Conservation (phyloP, 805 yeast species). For the Priceomyces fermenticarens region DNA sequence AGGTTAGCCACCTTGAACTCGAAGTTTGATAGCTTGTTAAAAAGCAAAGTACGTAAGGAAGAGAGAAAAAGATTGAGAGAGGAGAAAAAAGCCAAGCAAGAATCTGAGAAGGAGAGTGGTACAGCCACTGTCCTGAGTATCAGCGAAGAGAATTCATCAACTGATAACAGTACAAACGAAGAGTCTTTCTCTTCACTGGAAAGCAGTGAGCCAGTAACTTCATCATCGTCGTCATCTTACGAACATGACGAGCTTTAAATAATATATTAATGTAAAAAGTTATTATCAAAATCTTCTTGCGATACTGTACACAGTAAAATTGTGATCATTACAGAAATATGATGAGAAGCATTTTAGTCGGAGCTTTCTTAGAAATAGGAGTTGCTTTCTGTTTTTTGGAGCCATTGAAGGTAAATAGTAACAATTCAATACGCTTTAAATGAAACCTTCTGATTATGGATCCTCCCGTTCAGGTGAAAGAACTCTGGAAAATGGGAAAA, state of each 20-base stretch:
- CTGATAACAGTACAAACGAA: slow-evolving; percentile 4
- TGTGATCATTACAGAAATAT: too few species aligned
- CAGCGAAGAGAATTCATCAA: slow-evolving; percentile 18
- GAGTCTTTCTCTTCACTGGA: not conserved
- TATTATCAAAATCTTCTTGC: not conserved
- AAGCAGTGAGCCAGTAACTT: too few species aligned
- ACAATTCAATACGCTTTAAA: too few species aligned
- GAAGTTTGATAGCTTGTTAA: slow-evolving; percentile 25
- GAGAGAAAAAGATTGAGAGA: slow-evolving; percentile 30
- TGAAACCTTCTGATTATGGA: too few species aligned
- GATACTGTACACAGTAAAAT: too few species aligned
- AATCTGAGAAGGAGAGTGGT: slow-evolving; percentile 14
- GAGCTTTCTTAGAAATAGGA: too few species aligned
- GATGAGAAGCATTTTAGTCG: too few species aligned
- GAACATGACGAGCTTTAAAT: slow-evolving; percentile 2
- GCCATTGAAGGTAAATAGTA: too few species aligned
- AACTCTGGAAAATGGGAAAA: too few species aligned
- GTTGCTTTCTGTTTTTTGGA: too few species aligned
- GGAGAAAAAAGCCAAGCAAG: slow-evolving; percentile 19
- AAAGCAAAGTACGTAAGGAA: slow-evolving; percentile 31
- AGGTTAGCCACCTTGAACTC: slow-evolving; percentile 24
- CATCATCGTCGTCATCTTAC: not conserved
- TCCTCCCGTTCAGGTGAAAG: too few species aligned
- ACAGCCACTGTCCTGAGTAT: slow-evolving; percentile 1
- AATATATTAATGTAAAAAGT: not conserved